Evolutionary conservation across 2,329 filamentous ascomycete genomes (phyloP).

Genomic region (Thermothelomyces thermophilus): DNA sequence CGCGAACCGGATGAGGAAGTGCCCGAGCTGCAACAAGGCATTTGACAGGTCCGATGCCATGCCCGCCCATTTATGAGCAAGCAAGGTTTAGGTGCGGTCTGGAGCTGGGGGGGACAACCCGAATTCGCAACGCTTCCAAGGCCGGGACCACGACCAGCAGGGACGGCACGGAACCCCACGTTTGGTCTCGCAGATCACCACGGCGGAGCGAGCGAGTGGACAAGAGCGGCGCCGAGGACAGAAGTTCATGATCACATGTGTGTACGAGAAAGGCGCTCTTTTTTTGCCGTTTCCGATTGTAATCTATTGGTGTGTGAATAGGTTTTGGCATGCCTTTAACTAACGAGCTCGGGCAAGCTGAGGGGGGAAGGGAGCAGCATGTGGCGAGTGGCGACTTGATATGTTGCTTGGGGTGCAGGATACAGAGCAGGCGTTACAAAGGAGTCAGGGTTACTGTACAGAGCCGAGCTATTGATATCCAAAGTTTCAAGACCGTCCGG

Average conservation of each 20-base stretch:
- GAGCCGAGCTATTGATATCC: conserved; percentile 11
- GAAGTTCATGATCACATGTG: conserved; percentile 3
- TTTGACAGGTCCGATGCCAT: conserved; percentile 91
- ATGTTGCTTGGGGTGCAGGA: conserved; percentile 10
- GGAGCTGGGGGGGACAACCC: neutral
- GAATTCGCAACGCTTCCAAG: neutral
- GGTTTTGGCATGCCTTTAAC: neutral
- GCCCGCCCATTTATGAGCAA: conserved; percentile 48
- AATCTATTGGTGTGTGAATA: conserved; percentile 16
- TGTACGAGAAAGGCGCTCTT: conserved; percentile 1
- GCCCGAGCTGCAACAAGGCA: conserved; percentile 84
- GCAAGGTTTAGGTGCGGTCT: neutral
- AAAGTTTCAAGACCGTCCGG: neutral
- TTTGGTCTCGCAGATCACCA: neutral
- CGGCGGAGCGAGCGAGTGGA: neutral
- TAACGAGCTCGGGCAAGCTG: neutral
- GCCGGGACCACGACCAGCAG: neutral
- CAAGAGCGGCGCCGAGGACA: neutral
- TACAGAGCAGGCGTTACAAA: conserved; percentile 13
- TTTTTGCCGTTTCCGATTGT: conserved; percentile 6
- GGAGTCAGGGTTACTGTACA: conserved; percentile 4
- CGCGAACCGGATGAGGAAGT: conserved; percentile 85
- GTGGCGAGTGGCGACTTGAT: conserved; percentile 1
- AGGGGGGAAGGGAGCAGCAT: neutral
- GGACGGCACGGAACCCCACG: neutral